Evolutionary conservation across 108 stramenopile species (phyloP).

Genomic region (Hondaea fermentalgiana): DNA sequence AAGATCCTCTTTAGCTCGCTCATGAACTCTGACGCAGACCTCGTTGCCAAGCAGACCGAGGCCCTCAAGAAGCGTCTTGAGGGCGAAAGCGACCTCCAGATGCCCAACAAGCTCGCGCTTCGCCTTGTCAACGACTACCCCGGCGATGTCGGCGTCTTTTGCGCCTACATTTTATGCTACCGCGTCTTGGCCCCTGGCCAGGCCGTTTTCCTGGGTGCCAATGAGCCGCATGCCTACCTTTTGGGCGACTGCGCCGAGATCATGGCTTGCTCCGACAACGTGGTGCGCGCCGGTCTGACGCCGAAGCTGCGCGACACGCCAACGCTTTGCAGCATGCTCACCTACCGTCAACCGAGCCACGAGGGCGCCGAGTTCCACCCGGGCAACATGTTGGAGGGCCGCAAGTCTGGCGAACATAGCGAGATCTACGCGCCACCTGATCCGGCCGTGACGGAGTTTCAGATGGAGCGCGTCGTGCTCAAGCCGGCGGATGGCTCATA

Average conservation of each 20-base stretch:
- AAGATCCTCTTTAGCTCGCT: constrained; percentile 41
- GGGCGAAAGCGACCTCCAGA: background rate
- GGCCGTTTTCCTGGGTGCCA: constrained; percentile 75
- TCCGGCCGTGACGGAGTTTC: background rate
- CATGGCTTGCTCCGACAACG: constrained; percentile 98
- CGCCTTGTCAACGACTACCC: constrained; percentile 75
- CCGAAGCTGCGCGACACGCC: constrained; percentile 93
- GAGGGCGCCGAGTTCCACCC: constrained; percentile 18
- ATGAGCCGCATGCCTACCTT: constrained; percentile 85
- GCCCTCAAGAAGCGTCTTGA: constrained; percentile 57
- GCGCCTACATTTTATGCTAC: constrained; percentile 76
- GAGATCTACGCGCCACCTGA: constrained; percentile 6
- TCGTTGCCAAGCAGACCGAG: constrained; percentile 46
- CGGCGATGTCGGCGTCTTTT: constrained; percentile 74
- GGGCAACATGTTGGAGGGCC: background rate
- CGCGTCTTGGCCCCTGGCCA: constrained; percentile 68
- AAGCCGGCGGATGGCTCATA: background rate
- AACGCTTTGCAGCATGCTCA: constrained; percentile 89
- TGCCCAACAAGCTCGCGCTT: constrained; percentile 20
- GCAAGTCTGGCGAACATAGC: background rate
- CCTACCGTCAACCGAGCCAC: constrained; percentile 44
- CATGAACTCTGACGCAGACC: constrained; percentile 34
- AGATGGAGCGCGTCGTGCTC: constrained; percentile 17
- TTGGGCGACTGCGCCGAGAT: constrained; percentile 89
- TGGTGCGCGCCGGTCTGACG: constrained; percentile 93